Evolutionary conservation across 2,329 filamentous ascomycete genomes (phyloP).

Genomic region (Colletotrichum truncatum): DNA sequence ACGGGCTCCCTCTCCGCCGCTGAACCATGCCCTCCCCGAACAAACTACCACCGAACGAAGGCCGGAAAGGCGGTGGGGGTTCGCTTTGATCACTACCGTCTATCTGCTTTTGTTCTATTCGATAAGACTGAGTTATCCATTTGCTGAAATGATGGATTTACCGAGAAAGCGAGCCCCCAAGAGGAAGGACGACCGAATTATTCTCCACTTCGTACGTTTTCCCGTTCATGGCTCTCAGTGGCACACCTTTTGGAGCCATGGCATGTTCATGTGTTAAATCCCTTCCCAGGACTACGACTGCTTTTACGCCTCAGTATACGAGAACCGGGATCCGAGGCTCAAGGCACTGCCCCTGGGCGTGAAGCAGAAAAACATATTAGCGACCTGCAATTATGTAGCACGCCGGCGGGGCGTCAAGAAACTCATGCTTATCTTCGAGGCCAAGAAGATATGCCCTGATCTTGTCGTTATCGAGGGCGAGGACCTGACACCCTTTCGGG

Average conservation of each 20-base stretch:
- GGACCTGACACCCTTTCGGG: conserved; percentile 84
- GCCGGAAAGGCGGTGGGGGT: conserved; percentile 1
- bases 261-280: neutral
- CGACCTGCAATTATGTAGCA: conserved; percentile 94
- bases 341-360: conserved; percentile 81
- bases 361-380: conserved; percentile 92
- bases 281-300: conserved; percentile 77
- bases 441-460: conserved; percentile 81
- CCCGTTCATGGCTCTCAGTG: conserved; percentile 15
- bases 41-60: neutral
- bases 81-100: neutral
- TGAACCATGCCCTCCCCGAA: neutral
- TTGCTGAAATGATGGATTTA: conserved; percentile 39
- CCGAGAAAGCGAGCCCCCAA: conserved; percentile 44
- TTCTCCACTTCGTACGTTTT: conserved; percentile 80
- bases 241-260: conserved; percentile 14
- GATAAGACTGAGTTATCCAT: neutral
- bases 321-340: conserved; percentile 79
- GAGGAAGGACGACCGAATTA: conserved; percentile 71
- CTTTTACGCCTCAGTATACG: conserved; percentile 93
- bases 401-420: conserved; percentile 79
- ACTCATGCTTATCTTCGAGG: conserved; percentile 85
- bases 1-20: neutral
- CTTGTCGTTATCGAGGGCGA: conserved; percentile 88
- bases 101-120: no score